phyloP scores from a whole-genome alignment of 164 flowering plant species.

The Chimonanthus salicifolius region DNA sequence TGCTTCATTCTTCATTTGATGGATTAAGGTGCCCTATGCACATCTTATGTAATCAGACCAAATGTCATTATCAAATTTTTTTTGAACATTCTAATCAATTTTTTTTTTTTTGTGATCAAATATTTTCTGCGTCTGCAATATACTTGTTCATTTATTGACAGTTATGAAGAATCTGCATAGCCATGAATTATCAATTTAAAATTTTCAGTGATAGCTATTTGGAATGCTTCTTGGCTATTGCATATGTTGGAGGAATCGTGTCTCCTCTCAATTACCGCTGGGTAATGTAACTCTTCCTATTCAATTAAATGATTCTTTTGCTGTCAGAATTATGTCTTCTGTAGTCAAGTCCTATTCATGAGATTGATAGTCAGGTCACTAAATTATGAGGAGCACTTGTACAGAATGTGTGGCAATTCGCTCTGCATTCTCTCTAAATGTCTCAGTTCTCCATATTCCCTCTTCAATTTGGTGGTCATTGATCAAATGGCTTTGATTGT shows the following conservation, averaged over 20 bases:
- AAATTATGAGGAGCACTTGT: not conserved
- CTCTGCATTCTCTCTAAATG: not conserved
- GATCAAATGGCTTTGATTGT: not conserved
- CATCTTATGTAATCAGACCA: too few species aligned
- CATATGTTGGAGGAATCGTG: conserved; percentile 61
- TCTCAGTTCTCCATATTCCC: not conserved
- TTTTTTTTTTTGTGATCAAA: too few species aligned
- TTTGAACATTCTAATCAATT: too few species aligned
- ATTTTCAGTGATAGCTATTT: conserved; percentile 56
- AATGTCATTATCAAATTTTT: too few species aligned
- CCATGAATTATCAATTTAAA: too few species aligned
- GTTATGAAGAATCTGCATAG: not conserved
- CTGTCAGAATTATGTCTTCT: not conserved
- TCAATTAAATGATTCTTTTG: not conserved
- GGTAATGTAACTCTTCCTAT: conserved; percentile 31
- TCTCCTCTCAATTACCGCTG: conserved; percentile 86
- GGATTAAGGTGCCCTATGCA: too few species aligned
- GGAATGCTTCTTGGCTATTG: conserved; percentile 74
- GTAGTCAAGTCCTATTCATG: not conserved
- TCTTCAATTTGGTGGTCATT: too few species aligned
- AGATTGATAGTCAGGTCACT: not conserved
- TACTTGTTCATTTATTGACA: not conserved
- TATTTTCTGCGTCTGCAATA: not conserved
- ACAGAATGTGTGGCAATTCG: not conserved
- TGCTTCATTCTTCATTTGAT: too few species aligned